Evolutionary conservation across 768 basidiomycete genomes (phyloP).

Genomic region (Glaciozyma antarctica): DNA sequence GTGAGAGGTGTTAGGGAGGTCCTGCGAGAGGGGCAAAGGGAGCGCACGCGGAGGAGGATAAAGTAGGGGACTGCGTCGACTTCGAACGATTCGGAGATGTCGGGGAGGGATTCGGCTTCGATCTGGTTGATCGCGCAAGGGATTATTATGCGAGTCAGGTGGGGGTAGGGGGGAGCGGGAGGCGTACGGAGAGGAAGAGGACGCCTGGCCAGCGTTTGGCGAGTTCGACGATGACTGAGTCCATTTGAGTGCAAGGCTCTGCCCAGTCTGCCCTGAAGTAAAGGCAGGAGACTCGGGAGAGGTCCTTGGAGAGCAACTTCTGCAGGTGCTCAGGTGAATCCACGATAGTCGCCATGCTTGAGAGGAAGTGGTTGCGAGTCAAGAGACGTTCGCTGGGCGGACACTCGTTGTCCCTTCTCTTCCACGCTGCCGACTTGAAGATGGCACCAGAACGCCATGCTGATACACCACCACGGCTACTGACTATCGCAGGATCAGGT

Average conservation of each 20-base stretch:
- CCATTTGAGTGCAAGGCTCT: conserved; percentile 81
- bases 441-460: no score
- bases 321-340: conserved; percentile 64
- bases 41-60: conserved; percentile 63
- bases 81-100: conserved; percentile 86
- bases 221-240: conserved; percentile 62
- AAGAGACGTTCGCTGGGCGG: no score
- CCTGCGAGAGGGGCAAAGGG: neutral
- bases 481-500: conserved; percentile 30
- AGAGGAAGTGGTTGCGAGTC: no score
- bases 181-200: conserved; percentile 45
- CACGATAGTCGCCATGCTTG: conserved; percentile 39
- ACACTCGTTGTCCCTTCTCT: no score
- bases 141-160: neutral
- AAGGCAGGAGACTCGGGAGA: conserved; percentile 70
- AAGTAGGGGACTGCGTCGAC: conserved; percentile 81
- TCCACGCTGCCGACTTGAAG: no score
- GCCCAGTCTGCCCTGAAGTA: conserved; percentile 96
- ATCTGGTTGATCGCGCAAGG: conserved; percentile 45
- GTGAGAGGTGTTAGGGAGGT: neutral
- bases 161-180: neutral
- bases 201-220: conserved; percentile 59
- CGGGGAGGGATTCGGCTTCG: conserved; percentile 67
- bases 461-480: neutral
- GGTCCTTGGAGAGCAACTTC: conserved; percentile 60